phyloP scores from a whole-genome alignment of 768 basidiomycete genomes.

The Rhodocollybia butyracea region DNA sequence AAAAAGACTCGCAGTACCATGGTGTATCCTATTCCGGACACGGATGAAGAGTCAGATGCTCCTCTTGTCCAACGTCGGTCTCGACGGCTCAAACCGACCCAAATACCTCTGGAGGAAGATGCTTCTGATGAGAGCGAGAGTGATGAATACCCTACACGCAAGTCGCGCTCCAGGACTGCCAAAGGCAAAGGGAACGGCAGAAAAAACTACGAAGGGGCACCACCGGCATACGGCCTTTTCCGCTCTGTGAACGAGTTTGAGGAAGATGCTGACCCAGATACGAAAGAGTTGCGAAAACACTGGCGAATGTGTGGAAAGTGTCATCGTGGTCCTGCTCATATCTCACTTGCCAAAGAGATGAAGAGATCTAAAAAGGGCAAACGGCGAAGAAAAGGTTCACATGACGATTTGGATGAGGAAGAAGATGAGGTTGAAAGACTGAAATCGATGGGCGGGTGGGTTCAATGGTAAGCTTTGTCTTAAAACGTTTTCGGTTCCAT shows the following conservation, averaged over 20 bases:
- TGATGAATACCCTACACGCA: conserved; percentile 26
- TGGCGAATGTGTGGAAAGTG: conserved; percentile 72
- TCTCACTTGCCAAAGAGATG: conserved; percentile 35
- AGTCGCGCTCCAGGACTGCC: conserved; percentile 4
- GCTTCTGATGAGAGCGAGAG: conserved; percentile 14
- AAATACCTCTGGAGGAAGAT: conserved; percentile 31
- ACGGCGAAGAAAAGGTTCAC: conserved; percentile 36
- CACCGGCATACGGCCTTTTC: conserved; percentile 43
- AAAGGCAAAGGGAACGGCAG: conserved; percentile 6
- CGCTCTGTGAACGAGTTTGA: conserved; percentile 39
- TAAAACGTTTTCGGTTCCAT: neutral
- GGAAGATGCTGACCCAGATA: conserved; percentile 56
- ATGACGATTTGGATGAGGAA: conserved; percentile 51
- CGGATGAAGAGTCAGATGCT: conserved; percentile 25
- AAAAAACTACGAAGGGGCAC: conserved; percentile 19
- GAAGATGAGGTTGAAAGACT: conserved; percentile 54
- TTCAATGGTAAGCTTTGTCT: conserved; percentile 68
- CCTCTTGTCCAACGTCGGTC: conserved; percentile 43
- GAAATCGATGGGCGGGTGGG: conserved; percentile 70
- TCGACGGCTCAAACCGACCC: conserved; percentile 37
- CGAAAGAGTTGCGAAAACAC: conserved; percentile 54
- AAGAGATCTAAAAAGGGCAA: conserved; percentile 38
- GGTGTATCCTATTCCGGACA: conserved; percentile 25
- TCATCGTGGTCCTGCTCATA: conserved; percentile 54
- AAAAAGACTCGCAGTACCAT: conserved; percentile 49